Conservation (phyloP, 345 rosid genomes). For the Populus simonii region DNA sequence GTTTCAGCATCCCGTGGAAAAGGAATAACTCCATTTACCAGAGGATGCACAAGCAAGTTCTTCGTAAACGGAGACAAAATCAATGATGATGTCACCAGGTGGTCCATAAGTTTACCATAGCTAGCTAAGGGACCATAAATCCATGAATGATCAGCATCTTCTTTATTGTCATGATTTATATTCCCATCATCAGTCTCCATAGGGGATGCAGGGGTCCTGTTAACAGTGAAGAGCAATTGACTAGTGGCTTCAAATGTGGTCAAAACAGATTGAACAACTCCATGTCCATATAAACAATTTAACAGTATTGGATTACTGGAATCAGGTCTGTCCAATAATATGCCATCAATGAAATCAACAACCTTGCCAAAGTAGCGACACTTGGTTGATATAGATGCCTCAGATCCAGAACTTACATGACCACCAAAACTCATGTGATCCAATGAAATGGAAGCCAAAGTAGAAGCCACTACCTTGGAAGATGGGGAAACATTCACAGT, state of each 20-base stretch:
- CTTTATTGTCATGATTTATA: slow-evolving; percentile 63
- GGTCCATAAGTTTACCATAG: slow-evolving; percentile 92
- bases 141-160: slow-evolving; percentile 73
- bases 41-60: slow-evolving; percentile 76
- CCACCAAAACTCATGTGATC: slow-evolving; percentile 81
- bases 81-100: slow-evolving; percentile 81
- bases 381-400: slow-evolving; percentile 69
- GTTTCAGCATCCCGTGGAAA: slow-evolving; percentile 85
- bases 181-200: slow-evolving; percentile 85
- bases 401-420: slow-evolving; percentile 46
- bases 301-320: slow-evolving; percentile 81
- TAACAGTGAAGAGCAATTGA: slow-evolving; percentile 68
- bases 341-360: slow-evolving; percentile 76
- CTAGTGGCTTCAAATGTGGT: slow-evolving; percentile 95
- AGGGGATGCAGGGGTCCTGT: slow-evolving; percentile 68
- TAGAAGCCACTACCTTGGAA: slow-evolving; percentile 75
- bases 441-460: slow-evolving; percentile 70
- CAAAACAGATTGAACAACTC: slow-evolving; percentile 76
- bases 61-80: slow-evolving; percentile 85
- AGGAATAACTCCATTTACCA: slow-evolving; percentile 55
- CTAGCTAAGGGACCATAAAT: slow-evolving; percentile 89
- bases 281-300: slow-evolving; percentile 76
- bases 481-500: slow-evolving; percentile 71
- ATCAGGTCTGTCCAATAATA: slow-evolving; percentile 84
- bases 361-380: slow-evolving; percentile 94